Base-by-base conservation (phyloP, 164 flowering plant genomes). In the Protea cynaroides region DNA sequence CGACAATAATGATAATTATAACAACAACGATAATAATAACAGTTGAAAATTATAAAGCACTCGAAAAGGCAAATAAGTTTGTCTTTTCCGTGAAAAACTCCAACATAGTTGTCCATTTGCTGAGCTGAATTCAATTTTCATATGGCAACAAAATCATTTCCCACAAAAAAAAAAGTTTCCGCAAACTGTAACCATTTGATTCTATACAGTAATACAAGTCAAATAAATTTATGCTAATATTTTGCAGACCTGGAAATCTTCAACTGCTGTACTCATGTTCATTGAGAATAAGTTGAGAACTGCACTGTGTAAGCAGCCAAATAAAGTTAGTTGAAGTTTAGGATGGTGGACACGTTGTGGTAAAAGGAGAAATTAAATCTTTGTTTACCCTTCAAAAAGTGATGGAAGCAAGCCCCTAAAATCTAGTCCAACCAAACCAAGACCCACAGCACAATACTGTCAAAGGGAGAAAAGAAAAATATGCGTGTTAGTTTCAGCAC, bases 341-440 rank as follows among this genome's bases (percentile, higher is more conserved):
- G 15, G 25, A 53, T 49, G 34, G 7, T 29, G 61, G 60, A n/a
- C n/a, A 36, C 34, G 29, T 25, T 52, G 63, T 34, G 14, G 12
- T n/a, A n/a, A 59, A 37, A 19, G 36, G 25, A 40, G 22, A 49
- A 53, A 19, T 10, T 11, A 21, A 34, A 56, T 4, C 18, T 21
- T 17, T 25, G 23, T 25, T 84, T 86, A 94, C 99, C 86, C 90
- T 82, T 94, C 97, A 83, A 94, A 94, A 65, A 94, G 93, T 23
- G 96, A 73, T 24, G 97, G 96, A 80, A 94, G 99, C 84, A 94
- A 78, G 60, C 97, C 97, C 47, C 99, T 83, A 61, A 89, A 89
- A 77, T 94, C 99, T 75, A 94, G 74, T 62, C 99, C 99, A 74
- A 89, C 99, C 89, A 89, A 80, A 44, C 95, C 97, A 80, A 94